Evolutionary conservation across 345 rosid species (phyloP).

Genomic region (Hibiscus syriacus): DNA sequence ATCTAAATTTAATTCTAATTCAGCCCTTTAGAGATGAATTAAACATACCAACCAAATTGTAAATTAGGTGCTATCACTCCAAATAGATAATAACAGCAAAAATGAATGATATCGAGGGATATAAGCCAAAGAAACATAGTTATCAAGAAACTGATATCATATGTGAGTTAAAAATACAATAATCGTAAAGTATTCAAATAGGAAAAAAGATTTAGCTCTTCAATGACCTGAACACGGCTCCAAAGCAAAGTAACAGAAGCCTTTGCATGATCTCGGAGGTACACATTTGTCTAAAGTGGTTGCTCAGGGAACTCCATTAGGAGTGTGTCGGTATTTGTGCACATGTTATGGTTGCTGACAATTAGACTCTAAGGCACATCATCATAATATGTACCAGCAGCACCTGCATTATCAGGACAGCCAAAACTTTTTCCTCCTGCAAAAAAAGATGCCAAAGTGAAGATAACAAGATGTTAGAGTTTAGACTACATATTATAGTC

Average conservation of each 20-base stretch:
- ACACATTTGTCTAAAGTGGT: slow-evolving; percentile 60
- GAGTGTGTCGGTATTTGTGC: slow-evolving; percentile 62
- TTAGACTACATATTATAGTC: neutral
- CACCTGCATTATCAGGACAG: slow-evolving; percentile 59
- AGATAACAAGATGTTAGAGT: neutral
- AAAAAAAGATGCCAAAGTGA: slow-evolving; percentile 1
- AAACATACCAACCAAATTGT: neutral
- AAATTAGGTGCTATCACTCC: neutral
- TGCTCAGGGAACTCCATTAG: slow-evolving; percentile 62
- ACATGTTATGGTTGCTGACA: slow-evolving; percentile 46
- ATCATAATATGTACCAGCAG: slow-evolving; percentile 71
- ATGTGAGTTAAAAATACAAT: neutral
- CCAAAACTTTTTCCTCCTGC: slow-evolving; percentile 61
- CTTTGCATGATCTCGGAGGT: slow-evolving; percentile 44
- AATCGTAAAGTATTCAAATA: slow-evolving; percentile 6
- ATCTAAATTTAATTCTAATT: neutral
- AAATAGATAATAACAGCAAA: neutral
- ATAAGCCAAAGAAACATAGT: neutral
- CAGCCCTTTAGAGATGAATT: neutral
- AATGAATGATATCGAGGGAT: neutral
- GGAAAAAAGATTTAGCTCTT: slow-evolving; percentile 8
- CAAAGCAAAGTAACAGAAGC: slow-evolving; percentile 65
- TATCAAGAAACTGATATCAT: neutral
- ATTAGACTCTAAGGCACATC: slow-evolving; percentile 62
- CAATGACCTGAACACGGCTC: slow-evolving; percentile 67